Base-by-base conservation (phyloP, 495 filamentous ascomycete species). In the Astrothelium macrocarpum region DNA sequence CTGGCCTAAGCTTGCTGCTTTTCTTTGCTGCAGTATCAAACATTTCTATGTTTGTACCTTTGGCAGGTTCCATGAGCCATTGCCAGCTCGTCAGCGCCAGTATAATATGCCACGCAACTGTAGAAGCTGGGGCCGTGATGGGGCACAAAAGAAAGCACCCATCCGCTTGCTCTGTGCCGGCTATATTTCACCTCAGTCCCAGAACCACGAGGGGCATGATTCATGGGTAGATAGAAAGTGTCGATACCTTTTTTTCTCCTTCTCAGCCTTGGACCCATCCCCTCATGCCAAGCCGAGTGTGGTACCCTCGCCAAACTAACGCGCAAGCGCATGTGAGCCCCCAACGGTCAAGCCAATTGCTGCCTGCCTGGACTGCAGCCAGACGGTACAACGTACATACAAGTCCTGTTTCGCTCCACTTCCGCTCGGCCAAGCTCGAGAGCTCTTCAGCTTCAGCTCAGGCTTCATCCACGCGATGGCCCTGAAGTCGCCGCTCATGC, bases 401-500 rank as follows among this genome's bases (percentile, higher is more conserved):
- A 9, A 9, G 49, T 56, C 20, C 49, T 29, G 49, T 29, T 56
- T 56, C 20, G 49, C 49, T 56, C 49, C 2, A 9, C 25, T 26
- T 29, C 25, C 25, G 25, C 49, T 20, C 2, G 49, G 7, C 49
- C 29, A 25, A 56, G 12, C 5, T 9, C 49, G 25, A 56, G 11
- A 16, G 45, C 45, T 29, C 49, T 56, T 20, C 2, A 56, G 49
- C 49, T 56, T 29, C 49, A 56, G 49, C 49, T 56, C 20, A 20
- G 20, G 12, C 49, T 56, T 11, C 49, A n/a, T 20, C 49, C 49
- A 29, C 16, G 59, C 31, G 39, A 69, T 66, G 67, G 64, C 64
- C 16, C 25, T 64, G 28, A 66, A 63, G 46, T 71, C 70, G 43
- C 71, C 71, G 34, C 68, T 75, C 59, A 76, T 76, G 74, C 74